Conservation (phyloP, 306 rosid species). For the Ceratonia siliqua region DNA sequence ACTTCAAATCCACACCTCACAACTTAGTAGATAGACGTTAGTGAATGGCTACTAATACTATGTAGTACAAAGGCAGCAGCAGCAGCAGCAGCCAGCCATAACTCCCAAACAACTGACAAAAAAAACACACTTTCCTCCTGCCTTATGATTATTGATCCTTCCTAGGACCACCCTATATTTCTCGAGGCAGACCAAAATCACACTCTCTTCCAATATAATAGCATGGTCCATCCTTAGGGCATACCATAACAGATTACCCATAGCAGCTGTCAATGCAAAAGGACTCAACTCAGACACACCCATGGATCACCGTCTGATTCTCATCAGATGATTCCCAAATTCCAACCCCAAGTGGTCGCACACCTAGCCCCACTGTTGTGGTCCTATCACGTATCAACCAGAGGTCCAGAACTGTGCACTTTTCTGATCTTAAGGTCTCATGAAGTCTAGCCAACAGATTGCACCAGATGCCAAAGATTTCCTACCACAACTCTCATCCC, state of each 20-base stretch:
- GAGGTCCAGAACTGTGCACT: constrained; percentile 26
- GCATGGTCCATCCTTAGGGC: constrained; percentile 42
- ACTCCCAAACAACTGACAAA: neutral
- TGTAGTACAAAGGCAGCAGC: constrained; percentile 20
- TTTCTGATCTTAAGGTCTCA: constrained; percentile 25
- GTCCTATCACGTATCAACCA: constrained; percentile 34
- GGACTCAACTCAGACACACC: neutral
- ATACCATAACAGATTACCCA: constrained; percentile 16
- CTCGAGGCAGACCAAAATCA: neutral
- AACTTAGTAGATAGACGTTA: constrained; percentile 4
- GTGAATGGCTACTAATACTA: constrained; percentile 1
- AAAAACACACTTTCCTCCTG: constrained; percentile 25
- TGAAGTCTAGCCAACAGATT: constrained; percentile 26
- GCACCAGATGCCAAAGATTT: constrained; percentile 24
- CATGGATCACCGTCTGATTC: constrained; percentile 26
- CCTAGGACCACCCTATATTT: constrained; percentile 47
- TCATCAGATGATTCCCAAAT: neutral
- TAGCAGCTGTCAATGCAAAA: constrained; percentile 28
- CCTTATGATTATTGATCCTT: constrained; percentile 34
- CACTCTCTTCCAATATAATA: constrained; percentile 10
- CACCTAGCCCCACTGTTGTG: constrained; percentile 28
- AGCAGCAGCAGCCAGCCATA: neutral
- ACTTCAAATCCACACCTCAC: neutral
- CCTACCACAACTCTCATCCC: constrained; percentile 28
- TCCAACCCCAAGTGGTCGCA: constrained; percentile 37